phyloP scores from a whole-genome alignment of 169 alveolate genomes.

The Theileria parva region DNA sequence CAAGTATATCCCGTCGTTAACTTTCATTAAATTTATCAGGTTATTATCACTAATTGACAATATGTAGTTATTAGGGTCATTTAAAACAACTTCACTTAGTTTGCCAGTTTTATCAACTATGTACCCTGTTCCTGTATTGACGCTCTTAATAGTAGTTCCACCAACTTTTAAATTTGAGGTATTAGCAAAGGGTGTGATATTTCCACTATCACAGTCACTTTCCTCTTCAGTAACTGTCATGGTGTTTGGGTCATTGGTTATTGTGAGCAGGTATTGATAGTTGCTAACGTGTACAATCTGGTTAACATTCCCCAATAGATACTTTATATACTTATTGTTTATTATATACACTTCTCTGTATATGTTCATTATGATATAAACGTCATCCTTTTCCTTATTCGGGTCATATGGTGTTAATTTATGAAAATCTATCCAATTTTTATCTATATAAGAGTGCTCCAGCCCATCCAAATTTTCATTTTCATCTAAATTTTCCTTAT shows the following conservation, averaged over 20 bases:
- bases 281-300: neutral
- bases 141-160: neutral
- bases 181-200: neutral
- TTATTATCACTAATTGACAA: neutral
- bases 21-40: neutral
- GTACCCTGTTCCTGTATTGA: neutral
- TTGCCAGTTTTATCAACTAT: neutral
- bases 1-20: neutral
- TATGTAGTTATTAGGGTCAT: neutral
- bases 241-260: neutral
- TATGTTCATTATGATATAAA: neutral
- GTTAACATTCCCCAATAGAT: neutral
- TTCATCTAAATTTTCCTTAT: neutral
- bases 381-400: neutral
- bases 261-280: neutral
- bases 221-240: neutral
- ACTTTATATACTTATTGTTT: neutral
- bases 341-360: conserved; percentile 8
- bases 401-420: neutral
- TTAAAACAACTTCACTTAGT: neutral
- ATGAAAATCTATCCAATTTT: neutral
- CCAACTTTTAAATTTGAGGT: neutral
- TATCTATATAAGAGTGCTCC: neutral
- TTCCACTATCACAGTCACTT: neutral
- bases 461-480: neutral